Percentiles rank a stretch among this genome's conserved stretches.
phyloP scores from a whole-genome alignment of 345 rosid species.

The Raphanus sativus region DNA sequence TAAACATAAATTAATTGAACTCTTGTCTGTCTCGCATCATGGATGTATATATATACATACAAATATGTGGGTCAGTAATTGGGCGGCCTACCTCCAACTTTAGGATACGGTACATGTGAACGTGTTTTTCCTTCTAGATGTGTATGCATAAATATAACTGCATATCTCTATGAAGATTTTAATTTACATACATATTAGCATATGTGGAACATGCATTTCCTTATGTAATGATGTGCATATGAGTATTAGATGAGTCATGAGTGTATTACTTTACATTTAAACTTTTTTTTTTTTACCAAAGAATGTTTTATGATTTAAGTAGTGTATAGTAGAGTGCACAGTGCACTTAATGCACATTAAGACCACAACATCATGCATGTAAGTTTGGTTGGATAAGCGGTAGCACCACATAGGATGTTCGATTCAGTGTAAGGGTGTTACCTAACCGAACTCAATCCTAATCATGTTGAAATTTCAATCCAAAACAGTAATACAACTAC shows the following conservation, averaged over 20 bases:
- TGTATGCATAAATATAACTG: constrained; percentile 2
- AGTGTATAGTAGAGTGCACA: neutral
- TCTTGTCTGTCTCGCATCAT: constrained; percentile 36
- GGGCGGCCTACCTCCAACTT: constrained; percentile 26
- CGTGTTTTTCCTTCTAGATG: neutral
- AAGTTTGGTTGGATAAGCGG: constrained; percentile 26
- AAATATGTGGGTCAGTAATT: constrained; percentile 27
- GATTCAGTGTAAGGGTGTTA: constrained; percentile 13
- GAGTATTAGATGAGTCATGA: neutral
- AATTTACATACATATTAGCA: neutral
- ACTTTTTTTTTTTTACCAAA: constrained; percentile 1
- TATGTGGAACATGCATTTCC: constrained; percentile 7
- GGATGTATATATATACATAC: constrained; percentile 19
- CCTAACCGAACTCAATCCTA: constrained; percentile 19
- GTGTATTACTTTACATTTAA: neutral
- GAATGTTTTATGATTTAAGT: constrained; percentile 17
- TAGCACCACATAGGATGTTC: constrained; percentile 33
- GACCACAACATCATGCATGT: constrained; percentile 32
- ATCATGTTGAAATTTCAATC: neutral
- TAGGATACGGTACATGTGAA: constrained; percentile 19
- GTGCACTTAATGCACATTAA: constrained; percentile 17
- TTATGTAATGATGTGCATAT: neutral
- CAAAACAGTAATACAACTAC: neutral
- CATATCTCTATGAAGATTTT: neutral
- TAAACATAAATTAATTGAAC: constrained; percentile 18